Base-by-base conservation (phyloP, 768 basidiomycete species). In the Xerocomus potaroensis region DNA sequence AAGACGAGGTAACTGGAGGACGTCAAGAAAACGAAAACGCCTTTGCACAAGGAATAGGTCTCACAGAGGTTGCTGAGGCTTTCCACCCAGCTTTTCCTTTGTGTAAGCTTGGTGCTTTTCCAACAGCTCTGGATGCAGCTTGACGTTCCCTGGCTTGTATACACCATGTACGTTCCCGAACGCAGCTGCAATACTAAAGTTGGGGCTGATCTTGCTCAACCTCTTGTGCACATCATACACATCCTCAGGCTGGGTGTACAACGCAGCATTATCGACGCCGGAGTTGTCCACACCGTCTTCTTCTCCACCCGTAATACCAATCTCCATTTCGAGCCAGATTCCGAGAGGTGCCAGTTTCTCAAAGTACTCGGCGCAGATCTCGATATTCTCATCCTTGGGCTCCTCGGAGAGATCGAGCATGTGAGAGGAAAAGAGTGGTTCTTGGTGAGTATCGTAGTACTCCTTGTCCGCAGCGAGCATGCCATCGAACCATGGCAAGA, bases 271-370 rank as follows among this genome's bases (percentile, higher is more conserved):
- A 74, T 99, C 96, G 52, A 92, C 92, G 33, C 76, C 82, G 37
- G 91, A 86, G 79, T 99, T 99, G 73, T 99, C 95, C 40, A 99
- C 96, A 65, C 96, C 95, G 63, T 98, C 96, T 69, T 99, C 96
- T 69, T 99, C 96, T 60, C 96, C 96, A 62, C 96, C 96, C 41
- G 96, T 99, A 71, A 99, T 98, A 63, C 96, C 96, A 67, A 99
- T 99, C 72, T 99, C 96, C 96, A 99, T 99, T 80, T 99, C 96
- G 68, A 99, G 91, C 91, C 91, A 99, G 51, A 91, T 72, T 42
- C 89, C 87, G 62, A 98, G 69, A 51, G 85, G 81, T 3, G 89
- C 87, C 92, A 98, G 88, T 64, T 91, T 90, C 72, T 84, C 78
- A 71, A 98, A 95, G 79, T 99, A 99, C 65, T 91, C 80, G 49